Evolutionary conservation across 139 green algal species (phyloP).

Genomic region (Chlorella sp.): DNA sequence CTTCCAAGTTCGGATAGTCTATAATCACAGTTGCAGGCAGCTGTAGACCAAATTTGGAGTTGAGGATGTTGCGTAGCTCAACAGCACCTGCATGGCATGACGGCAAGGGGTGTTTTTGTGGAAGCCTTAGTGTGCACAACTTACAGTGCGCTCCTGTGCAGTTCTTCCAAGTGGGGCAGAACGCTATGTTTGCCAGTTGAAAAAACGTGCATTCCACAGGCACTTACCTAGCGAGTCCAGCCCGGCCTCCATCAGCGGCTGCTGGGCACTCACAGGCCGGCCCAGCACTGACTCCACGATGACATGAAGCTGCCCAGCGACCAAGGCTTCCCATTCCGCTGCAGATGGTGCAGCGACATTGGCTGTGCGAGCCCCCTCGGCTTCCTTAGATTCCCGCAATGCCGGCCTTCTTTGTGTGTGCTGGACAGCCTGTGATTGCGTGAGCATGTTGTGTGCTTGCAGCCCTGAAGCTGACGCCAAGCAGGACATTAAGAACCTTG

Average conservation of each 20-base stretch:
- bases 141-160: no score
- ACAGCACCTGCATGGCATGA: constrained; percentile 45
- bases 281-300: background rate
- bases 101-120: no score
- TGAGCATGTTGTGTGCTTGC: no score
- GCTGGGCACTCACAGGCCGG: background rate
- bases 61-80: constrained; percentile 80
- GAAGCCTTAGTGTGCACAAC: no score
- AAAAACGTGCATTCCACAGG: background rate
- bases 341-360: no score
- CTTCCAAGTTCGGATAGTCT: constrained; percentile 78
- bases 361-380: no score
- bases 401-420: no score
- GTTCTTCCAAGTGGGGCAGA: no score
- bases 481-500: background rate
- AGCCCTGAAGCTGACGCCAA: no score
- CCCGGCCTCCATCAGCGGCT: constrained; percentile 50
- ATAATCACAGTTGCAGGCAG: constrained; percentile 70
- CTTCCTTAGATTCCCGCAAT: no score
- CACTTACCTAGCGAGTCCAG: constrained; percentile 69
- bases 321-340: background rate
- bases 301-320: background rate
- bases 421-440: no score
- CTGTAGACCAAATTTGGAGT: constrained; percentile 26
- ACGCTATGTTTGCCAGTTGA: no score